phyloP scores from a whole-genome alignment of 495 filamentous ascomycete species.

The Penicillium roqueforti region DNA sequence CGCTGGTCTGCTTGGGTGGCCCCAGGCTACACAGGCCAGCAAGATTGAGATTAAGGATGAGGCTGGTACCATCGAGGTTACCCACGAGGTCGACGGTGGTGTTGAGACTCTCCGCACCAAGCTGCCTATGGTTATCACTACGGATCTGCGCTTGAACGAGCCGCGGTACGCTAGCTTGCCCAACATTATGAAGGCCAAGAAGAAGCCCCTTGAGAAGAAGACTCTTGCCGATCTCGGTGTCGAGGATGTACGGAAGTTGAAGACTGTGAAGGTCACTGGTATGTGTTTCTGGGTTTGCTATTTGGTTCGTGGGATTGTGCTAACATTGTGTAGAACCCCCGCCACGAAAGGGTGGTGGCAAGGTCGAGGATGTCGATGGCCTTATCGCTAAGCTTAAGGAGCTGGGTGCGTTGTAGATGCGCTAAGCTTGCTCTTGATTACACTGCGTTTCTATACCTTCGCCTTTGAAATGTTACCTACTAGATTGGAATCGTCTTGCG shows the following conservation, averaged over 20 bases:
- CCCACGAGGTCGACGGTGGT: slow-evolving; percentile 91
- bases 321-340: slow-evolving; percentile 66
- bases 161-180: slow-evolving; percentile 91
- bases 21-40: slow-evolving; percentile 88
- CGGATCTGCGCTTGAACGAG: slow-evolving; percentile 92
- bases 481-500: slow-evolving; percentile 11
- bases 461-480: slow-evolving; percentile 16
- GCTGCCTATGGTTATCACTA: slow-evolving; percentile 89
- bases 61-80: slow-evolving; percentile 60
- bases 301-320: slow-evolving; percentile 10
- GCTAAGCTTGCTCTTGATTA: slow-evolving; percentile 3
- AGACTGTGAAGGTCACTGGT: slow-evolving; percentile 83
- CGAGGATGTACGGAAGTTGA: slow-evolving; percentile 68
- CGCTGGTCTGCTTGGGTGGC: slow-evolving; percentile 85
- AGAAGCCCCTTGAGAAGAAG: slow-evolving; percentile 96
- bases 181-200: slow-evolving; percentile 99
- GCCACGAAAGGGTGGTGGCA: slow-evolving; percentile 84
- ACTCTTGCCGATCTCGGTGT: slow-evolving; percentile 75
- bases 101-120: slow-evolving; percentile 80
- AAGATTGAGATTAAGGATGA: slow-evolving; percentile 68
- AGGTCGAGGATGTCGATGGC: slow-evolving; percentile 95
- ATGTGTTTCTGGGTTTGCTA: slow-evolving; percentile 28
- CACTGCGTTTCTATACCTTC: slow-evolving; percentile 28
- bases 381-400: slow-evolving; percentile 91
- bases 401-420: slow-evolving; percentile 74